Percentiles rank a stretch among this genome's conserved stretches.
Evolutionary conservation across 768 basidiomycete genomes (phyloP).

Genomic region (Clitopilus hobsonii): DNA sequence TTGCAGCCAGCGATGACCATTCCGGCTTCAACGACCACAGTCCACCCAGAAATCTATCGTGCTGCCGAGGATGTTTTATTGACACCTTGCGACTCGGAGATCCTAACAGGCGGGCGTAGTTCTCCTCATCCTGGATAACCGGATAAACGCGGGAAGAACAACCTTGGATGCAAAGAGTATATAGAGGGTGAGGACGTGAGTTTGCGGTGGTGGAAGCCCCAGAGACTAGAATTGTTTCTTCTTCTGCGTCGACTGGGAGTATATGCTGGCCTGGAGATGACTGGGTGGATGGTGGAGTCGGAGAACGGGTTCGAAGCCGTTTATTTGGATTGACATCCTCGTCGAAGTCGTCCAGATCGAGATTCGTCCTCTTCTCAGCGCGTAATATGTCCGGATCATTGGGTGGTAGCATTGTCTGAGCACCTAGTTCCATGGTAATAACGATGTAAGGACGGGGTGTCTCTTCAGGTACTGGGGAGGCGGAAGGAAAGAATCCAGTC

Average conservation of each 20-base stretch:
- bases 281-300: background rate
- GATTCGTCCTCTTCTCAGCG: background rate
- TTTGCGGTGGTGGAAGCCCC: background rate
- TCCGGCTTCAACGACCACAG: background rate
- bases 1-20: background rate
- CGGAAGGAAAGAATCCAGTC: background rate
- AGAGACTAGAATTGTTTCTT: background rate
- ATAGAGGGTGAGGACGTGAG: background rate
- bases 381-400: no score
- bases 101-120: background rate
- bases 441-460: slow-evolving; percentile 8
- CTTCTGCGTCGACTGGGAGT: background rate
- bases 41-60: background rate
- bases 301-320: background rate
- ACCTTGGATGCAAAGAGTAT: background rate
- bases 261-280: background rate
- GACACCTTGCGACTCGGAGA: background rate
- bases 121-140: background rate
- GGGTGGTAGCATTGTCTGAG: background rate
- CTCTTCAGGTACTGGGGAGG: background rate
- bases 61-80: background rate
- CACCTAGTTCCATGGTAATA: background rate
- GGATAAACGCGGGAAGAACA: background rate
- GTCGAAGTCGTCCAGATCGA: background rate
- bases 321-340: background rate